These are phyloP conservation scores for Eleusine indica DNA, from an alignment of 176 grass and related monocot genomes.

Conservation along the genomic window DNA sequence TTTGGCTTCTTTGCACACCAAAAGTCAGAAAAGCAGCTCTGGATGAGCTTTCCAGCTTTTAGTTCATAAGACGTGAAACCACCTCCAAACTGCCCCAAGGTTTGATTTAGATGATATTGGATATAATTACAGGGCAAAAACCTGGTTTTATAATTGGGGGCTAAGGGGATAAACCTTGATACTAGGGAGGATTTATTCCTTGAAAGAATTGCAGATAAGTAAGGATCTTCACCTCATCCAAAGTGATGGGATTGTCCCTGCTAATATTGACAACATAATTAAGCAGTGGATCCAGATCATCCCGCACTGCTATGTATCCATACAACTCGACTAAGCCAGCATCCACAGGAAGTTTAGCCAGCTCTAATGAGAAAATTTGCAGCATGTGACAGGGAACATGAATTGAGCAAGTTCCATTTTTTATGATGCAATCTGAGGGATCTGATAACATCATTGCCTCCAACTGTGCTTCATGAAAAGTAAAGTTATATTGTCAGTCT, in stretches of 20 bases:
- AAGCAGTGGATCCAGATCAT: conserved; percentile 12
- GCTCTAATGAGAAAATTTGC: conserved; percentile 29
- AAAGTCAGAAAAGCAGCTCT: no score
- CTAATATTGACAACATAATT: conserved; percentile 32
- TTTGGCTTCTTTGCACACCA: no score
- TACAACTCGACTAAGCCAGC: conserved; percentile 16
- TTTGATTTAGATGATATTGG: no score
- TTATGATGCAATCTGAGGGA: background rate
- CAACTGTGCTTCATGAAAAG: conserved; percentile 30
- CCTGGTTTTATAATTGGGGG: no score
- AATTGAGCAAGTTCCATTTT: background rate
- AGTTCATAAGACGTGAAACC: no score
- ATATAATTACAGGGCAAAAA: no score
- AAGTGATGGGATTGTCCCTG: conserved; percentile 5
- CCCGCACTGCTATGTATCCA: conserved; percentile 30
- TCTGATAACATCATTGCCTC: conserved; percentile 20
- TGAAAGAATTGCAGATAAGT: background rate
- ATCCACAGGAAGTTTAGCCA: conserved; percentile 5
- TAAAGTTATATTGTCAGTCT: conserved; percentile 6
- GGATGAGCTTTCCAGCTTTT: no score
- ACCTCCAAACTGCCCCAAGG: no score
- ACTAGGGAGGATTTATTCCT: background rate
- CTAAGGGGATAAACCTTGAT: background rate
- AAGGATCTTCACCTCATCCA: conserved; percentile 5
- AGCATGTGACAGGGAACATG: background rate